Percentiles rank a stretch among this genome's conserved stretches.
Conservation (phyloP, 345 rosid genomes). For the Salix brachista region DNA sequence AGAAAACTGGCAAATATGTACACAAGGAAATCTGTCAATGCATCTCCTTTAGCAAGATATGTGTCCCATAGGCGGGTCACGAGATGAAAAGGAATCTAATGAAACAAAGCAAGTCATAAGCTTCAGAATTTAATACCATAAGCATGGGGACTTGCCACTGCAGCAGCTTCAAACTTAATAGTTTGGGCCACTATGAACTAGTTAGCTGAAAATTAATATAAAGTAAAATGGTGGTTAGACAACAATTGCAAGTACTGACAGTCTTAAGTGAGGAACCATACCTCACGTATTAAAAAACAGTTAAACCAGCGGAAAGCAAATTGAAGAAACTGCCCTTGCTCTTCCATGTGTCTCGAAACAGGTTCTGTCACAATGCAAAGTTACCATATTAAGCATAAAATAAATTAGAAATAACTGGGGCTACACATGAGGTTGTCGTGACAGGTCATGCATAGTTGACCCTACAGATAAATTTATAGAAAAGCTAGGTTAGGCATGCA, state of each 20-base stretch:
- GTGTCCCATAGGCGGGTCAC: slow-evolving; percentile 97
- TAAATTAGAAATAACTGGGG: neutral
- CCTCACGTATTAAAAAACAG: slow-evolving; percentile 96
- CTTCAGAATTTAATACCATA: neutral
- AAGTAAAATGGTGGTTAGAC: neutral
- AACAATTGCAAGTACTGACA: neutral
- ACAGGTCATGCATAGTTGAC: neutral
- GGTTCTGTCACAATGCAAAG: slow-evolving; percentile 52
- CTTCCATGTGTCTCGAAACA: slow-evolving; percentile 91
- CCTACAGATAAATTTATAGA: neutral
- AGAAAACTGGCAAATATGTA: slow-evolving; percentile 96
- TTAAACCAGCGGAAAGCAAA: slow-evolving; percentile 99
- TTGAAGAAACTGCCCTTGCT: slow-evolving; percentile 95
- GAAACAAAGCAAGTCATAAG: slow-evolving; percentile 22
- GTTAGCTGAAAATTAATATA: neutral
- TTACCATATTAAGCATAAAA: neutral
- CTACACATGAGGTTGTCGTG: neutral
- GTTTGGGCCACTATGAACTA: neutral
- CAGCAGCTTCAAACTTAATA: neutral
- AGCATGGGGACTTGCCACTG: neutral
- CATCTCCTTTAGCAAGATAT: slow-evolving; percentile 97
- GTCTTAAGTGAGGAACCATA: slow-evolving; percentile 23
- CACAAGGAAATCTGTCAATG: slow-evolving; percentile 92
- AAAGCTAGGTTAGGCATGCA: neutral
- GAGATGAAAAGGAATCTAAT: slow-evolving; percentile 80